These are phyloP conservation scores for Aspergillus sp. DNA, from an alignment of 2,329 filamentous ascomycete species.

Conservation along the genomic window DNA sequence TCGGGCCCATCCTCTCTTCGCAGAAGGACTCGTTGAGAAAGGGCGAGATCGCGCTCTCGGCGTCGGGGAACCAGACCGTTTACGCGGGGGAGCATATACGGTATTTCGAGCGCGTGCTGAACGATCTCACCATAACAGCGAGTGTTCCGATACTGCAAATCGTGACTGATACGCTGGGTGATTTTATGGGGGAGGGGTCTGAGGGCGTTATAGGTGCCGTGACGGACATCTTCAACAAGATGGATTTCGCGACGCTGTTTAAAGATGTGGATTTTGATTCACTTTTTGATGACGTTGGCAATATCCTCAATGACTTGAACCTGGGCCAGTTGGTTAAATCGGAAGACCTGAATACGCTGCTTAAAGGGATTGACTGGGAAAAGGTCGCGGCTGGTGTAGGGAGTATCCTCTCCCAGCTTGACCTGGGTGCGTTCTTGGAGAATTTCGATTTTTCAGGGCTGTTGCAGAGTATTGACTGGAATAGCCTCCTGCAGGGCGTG, in stretches of 20 bases:
- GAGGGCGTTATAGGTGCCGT: background rate
- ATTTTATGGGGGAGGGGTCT: background rate
- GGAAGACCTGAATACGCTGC: background rate
- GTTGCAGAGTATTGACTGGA: conserved; percentile 1
- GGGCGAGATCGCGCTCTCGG: conserved; percentile 45
- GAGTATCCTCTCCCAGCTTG: background rate
- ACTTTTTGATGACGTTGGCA: background rate
- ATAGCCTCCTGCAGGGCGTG: background rate
- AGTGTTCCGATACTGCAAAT: conserved; percentile 32
- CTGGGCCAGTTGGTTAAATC: background rate
- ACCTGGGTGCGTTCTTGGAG: background rate
- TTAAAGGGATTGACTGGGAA: conserved; percentile 1
- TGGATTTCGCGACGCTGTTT: background rate
- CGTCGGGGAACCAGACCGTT: conserved; percentile 44
- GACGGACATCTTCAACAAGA: background rate
- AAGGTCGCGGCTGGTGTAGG: background rate
- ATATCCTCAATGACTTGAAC: no score
- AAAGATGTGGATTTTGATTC: background rate
- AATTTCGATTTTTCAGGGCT: background rate
- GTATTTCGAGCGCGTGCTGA: conserved; percentile 48
- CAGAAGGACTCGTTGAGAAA: conserved; percentile 39
- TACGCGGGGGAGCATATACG: conserved; percentile 46
- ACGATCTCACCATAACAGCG: conserved; percentile 38
- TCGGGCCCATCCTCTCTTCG: conserved; percentile 40
- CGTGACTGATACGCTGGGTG: background rate